A percentile compares a stretch with the other conserved stretches of the same genome.
phyloP scores from a whole-genome alignment of 2,329 filamentous ascomycete genomes.

The Diaporthe sp. region DNA sequence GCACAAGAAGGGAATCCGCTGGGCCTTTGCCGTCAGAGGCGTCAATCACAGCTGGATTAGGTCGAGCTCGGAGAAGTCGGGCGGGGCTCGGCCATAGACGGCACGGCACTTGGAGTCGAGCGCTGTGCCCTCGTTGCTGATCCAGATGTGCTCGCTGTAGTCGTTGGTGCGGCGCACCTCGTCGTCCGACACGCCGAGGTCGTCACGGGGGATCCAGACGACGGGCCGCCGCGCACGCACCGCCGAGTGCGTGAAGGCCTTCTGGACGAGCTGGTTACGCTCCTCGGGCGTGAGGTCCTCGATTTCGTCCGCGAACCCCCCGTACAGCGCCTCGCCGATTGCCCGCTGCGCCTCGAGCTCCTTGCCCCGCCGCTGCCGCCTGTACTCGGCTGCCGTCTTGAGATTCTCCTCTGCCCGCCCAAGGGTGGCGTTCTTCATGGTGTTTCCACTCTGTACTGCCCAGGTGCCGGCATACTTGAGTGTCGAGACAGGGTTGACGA shows the following conservation, averaged over 20 bases:
- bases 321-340: slow-evolving; percentile 86
- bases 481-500: slow-evolving; percentile 42
- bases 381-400: slow-evolving; percentile 62
- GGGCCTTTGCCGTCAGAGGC: background rate
- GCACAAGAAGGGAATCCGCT: background rate
- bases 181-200: slow-evolving; percentile 90
- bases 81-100: slow-evolving; percentile 86
- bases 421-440: slow-evolving; percentile 61
- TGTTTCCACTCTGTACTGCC: slow-evolving; percentile 64
- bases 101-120: slow-evolving; percentile 87
- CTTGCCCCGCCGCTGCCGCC: slow-evolving; percentile 63
- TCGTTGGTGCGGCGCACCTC: slow-evolving; percentile 84
- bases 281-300: slow-evolving; percentile 94
- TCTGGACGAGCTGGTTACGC: slow-evolving; percentile 85
- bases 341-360: slow-evolving; percentile 81
- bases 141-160: slow-evolving; percentile 87
- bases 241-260: slow-evolving; percentile 92
- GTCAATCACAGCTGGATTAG: slow-evolving; percentile 79
- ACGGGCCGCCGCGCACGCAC: slow-evolving; percentile 87
- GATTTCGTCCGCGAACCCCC: slow-evolving; percentile 90
- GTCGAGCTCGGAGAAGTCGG: slow-evolving; percentile 91
- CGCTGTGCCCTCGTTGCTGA: slow-evolving; percentile 92
- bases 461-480: slow-evolving; percentile 63
- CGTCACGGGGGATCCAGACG: slow-evolving; percentile 94
- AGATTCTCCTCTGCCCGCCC: slow-evolving; percentile 57